A percentile compares a stretch with the other conserved stretches of the same genome.
Conservation (phyloP, 179 eudicot species). For the Carnegiea gigantea region DNA sequence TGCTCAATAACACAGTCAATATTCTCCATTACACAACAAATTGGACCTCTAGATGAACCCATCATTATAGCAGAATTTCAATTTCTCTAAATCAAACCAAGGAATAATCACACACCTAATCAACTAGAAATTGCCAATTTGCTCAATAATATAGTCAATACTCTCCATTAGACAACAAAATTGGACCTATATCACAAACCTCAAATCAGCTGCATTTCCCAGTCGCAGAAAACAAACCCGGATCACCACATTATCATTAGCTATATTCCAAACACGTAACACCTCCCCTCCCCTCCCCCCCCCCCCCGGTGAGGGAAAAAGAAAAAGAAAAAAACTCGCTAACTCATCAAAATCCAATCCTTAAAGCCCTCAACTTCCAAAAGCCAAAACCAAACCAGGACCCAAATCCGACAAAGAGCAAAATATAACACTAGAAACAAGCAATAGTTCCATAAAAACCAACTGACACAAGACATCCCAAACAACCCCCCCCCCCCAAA, state of each 20-base stretch:
- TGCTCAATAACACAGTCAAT: background rate
- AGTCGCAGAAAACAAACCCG: background rate
- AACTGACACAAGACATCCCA: background rate
- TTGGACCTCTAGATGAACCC: background rate
- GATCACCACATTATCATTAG: background rate
- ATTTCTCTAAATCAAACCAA: background rate
- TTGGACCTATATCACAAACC: background rate
- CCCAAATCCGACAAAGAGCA: background rate
- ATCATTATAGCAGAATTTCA: background rate
- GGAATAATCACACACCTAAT: too few species aligned
- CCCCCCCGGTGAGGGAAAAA: too few species aligned
- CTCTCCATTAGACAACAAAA: background rate
- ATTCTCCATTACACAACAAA: too few species aligned
- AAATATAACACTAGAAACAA: background rate
- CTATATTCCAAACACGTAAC: slow-evolving; percentile 2
- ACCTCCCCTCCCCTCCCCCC: too few species aligned
- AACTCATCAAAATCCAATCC: background rate
- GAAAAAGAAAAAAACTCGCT: background rate
- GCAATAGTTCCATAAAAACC: background rate
- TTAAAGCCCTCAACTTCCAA: background rate
- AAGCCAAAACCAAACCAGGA: background rate
- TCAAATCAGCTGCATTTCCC: background rate
- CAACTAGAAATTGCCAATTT: too few species aligned
- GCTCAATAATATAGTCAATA: too few species aligned
- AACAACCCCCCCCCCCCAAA: too few species aligned